phyloP scores from a whole-genome alignment of 208 protist genomes.

The Acanthamoeba sp. region DNA sequence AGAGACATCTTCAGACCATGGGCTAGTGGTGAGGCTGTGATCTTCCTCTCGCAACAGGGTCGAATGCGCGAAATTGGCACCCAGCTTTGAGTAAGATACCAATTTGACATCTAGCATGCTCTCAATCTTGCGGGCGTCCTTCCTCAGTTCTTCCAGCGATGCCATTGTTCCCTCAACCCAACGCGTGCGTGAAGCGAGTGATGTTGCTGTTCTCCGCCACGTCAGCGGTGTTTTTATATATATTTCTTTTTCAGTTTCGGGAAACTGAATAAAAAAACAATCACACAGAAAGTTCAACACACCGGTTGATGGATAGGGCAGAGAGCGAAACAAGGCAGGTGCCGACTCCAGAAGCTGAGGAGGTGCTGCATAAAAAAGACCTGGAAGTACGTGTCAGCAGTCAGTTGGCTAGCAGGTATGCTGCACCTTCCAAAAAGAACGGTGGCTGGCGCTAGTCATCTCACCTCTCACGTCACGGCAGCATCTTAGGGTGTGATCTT shows the following conservation, averaged over 20 bases:
- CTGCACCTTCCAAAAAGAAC: background rate
- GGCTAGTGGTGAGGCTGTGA: background rate
- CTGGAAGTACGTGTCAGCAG: background rate
- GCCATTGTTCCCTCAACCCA: background rate
- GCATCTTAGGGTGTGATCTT: slow-evolving; percentile 9
- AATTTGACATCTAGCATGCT: slow-evolving; percentile 57
- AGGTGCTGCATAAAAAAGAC: background rate
- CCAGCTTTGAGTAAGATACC: slow-evolving; percentile 57
- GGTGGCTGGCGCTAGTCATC: background rate
- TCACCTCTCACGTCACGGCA: background rate
- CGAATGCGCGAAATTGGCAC: slow-evolving; percentile 65
- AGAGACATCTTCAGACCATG: slow-evolving; percentile 40
- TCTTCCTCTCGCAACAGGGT: slow-evolving; percentile 39
- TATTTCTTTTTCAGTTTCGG: too few relatives aligned
- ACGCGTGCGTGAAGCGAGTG: too few relatives aligned
- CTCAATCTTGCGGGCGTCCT: slow-evolving; percentile 52
- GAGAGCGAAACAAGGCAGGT: background rate
- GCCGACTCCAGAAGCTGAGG: background rate
- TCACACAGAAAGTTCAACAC: too few relatives aligned
- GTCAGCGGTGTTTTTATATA: too few relatives aligned
- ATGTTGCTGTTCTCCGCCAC: too few relatives aligned
- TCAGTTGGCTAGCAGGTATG: slow-evolving; percentile 4
- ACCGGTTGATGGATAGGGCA: too few relatives aligned
- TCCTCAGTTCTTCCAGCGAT: slow-evolving; percentile 49
- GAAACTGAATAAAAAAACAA: background rate